phyloP scores from a whole-genome alignment of 2,329 filamentous ascomycete genomes.

The Teratosphaeria gauchensis region DNA sequence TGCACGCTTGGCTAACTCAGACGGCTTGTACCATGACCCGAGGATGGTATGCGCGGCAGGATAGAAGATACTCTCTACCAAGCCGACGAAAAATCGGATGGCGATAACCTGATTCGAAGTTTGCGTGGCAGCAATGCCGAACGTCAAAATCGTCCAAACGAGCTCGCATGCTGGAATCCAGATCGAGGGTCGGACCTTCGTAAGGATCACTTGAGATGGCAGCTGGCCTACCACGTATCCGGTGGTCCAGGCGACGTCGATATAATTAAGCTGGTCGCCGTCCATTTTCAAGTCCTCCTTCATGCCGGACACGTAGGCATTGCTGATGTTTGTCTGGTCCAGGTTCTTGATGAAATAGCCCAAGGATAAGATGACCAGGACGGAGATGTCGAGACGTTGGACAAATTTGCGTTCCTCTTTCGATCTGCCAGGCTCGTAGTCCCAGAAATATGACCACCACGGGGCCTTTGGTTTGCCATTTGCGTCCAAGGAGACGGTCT shows the following conservation, averaged over 20 bases:
- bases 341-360: conserved; percentile 46
- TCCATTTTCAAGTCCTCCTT: conserved; percentile 45
- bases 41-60: conserved; percentile 39
- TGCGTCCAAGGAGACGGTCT: background rate
- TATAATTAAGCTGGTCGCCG: conserved; percentile 47
- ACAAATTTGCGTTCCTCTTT: conserved; percentile 38
- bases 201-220: conserved; percentile 34
- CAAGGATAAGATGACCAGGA: conserved; percentile 39
- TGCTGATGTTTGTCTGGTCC: conserved; percentile 28
- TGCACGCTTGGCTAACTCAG: conserved; percentile 43
- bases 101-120: conserved; percentile 37
- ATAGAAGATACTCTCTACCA: conserved; percentile 35
- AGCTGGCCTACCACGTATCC: conserved; percentile 50
- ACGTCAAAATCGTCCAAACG: conserved; percentile 41
- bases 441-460: conserved; percentile 45
- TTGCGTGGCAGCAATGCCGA: conserved; percentile 33
- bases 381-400: conserved; percentile 40
- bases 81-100: conserved; percentile 41
- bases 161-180: conserved; percentile 43
- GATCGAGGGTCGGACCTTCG: conserved; percentile 36
- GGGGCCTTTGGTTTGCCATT: conserved; percentile 18
- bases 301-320: conserved; percentile 41
- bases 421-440: conserved; percentile 16
- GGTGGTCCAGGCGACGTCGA: conserved; percentile 48
- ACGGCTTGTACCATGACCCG: conserved; percentile 42